phyloP scores from a whole-genome alignment of 2,329 filamentous ascomycete genomes.

The Ophiostoma sp. region DNA sequence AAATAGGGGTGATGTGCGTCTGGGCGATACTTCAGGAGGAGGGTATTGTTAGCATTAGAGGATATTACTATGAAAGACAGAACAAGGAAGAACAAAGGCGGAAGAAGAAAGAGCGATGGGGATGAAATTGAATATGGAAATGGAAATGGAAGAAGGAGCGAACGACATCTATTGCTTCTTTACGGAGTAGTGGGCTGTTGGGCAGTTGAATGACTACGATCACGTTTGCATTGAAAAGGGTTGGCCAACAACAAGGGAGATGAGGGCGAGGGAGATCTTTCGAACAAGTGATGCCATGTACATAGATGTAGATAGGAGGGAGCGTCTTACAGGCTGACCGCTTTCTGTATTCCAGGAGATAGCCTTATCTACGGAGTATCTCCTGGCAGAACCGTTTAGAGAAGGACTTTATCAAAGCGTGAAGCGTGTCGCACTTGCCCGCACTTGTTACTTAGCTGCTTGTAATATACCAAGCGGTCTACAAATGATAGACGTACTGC shows the following conservation, averaged over 20 bases:
- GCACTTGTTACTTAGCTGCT: too few species aligned
- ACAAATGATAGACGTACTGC: neutral
- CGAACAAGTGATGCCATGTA: neutral
- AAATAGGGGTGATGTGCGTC: neutral
- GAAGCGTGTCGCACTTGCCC: too few species aligned
- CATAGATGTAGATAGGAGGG: neutral
- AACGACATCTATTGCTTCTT: neutral
- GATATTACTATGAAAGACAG: neutral
- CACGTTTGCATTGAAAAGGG: neutral
- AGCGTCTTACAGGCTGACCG: constrained; percentile 14
- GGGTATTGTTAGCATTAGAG: neutral
- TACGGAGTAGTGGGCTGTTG: neutral
- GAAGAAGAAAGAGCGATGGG: constrained; percentile 12
- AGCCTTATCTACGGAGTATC: constrained; percentile 6
- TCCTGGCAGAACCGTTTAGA: constrained; percentile 9
- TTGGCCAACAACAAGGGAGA: neutral
- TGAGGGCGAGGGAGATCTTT: neutral
- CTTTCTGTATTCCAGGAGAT: constrained; percentile 7
- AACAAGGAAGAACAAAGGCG: constrained; percentile 7
- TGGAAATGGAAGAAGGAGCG: constrained; percentile 7
- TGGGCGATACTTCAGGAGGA: neutral
- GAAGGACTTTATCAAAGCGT: neutral
- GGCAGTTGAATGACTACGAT: neutral
- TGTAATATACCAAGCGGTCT: neutral
- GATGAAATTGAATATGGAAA: constrained; percentile 3